These are phyloP conservation scores for Clohesyomyces aquaticus DNA, from an alignment of 495 filamentous ascomycete genomes.

Conservation along the genomic window DNA sequence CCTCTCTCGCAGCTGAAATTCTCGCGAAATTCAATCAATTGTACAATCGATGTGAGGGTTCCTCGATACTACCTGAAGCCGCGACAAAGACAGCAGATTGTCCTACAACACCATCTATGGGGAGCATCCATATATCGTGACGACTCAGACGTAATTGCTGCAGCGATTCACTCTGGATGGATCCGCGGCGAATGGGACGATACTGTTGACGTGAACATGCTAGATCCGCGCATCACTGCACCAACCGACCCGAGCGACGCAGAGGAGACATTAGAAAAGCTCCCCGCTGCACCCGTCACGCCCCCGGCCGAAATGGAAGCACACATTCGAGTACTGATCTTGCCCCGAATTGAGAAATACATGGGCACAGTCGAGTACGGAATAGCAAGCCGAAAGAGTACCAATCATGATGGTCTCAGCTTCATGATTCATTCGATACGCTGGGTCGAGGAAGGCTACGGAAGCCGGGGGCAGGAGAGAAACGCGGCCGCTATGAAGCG, in stretches of 20 bases:
- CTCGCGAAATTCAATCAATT: slow-evolving; percentile 71
- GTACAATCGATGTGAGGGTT: slow-evolving; percentile 84
- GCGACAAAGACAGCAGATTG: slow-evolving; percentile 77
- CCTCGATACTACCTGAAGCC: slow-evolving; percentile 74
- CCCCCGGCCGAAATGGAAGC: slow-evolving; percentile 70
- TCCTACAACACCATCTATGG: slow-evolving; percentile 76
- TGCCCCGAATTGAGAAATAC: slow-evolving; percentile 79
- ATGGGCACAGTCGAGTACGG: slow-evolving; percentile 73
- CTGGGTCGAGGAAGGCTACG: slow-evolving; percentile 76
- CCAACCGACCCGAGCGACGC: slow-evolving; percentile 43
- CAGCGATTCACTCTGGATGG: slow-evolving; percentile 91
- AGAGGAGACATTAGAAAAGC: slow-evolving; percentile 50
- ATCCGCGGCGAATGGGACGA: slow-evolving; percentile 85
- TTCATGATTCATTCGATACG: slow-evolving; percentile 78
- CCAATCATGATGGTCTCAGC: slow-evolving; percentile 82
- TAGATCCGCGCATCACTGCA: slow-evolving; percentile 63
- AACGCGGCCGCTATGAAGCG: slow-evolving; percentile 65
- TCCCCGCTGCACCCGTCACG: slow-evolving; percentile 54
- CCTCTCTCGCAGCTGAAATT: slow-evolving; percentile 75
- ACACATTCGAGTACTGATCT: slow-evolving; percentile 80
- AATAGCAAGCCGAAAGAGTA: slow-evolving; percentile 77
- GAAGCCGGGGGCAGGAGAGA: slow-evolving; percentile 64
- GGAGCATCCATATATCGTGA: slow-evolving; percentile 94
- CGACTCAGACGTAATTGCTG: slow-evolving; percentile 90
- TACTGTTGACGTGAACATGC: slow-evolving; percentile 68